phyloP scores from a whole-genome alignment of 441 rosid genomes.

The Populus hybrid region DNA sequence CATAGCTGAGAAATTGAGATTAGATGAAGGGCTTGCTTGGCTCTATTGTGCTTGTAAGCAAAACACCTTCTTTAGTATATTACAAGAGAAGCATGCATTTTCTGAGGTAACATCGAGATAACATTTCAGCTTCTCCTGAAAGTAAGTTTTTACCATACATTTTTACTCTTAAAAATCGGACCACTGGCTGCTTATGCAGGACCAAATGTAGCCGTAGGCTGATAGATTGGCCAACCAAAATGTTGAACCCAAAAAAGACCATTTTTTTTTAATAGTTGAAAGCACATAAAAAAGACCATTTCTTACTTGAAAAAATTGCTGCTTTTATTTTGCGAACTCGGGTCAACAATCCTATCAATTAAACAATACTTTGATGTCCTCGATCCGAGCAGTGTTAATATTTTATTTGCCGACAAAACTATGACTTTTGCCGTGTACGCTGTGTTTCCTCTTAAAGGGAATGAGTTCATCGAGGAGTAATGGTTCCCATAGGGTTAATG shows the following conservation, averaged over 20 bases:
- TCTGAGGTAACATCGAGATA: too few relatives aligned
- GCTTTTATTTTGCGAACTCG: background rate
- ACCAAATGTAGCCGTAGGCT: background rate
- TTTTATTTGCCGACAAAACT: background rate
- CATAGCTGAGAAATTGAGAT: too few relatives aligned
- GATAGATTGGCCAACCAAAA: background rate
- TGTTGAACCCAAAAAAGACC: background rate
- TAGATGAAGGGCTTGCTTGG: too few relatives aligned
- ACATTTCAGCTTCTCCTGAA: too few relatives aligned
- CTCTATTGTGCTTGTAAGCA: too few relatives aligned
- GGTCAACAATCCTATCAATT: background rate
- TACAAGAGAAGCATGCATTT: too few relatives aligned
- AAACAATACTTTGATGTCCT: background rate
- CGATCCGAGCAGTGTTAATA: background rate
- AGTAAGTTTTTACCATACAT: too few relatives aligned
- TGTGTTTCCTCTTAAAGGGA: conserved; percentile 17
- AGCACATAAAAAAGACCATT: too few relatives aligned
- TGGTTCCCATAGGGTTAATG: conserved; percentile 20
- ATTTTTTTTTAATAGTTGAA: too few relatives aligned
- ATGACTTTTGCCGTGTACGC: conserved; percentile 26
- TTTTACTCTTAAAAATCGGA: too few relatives aligned
- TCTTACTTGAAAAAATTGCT: background rate
- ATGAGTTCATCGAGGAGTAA: conserved; percentile 4
- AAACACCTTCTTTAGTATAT: too few relatives aligned
- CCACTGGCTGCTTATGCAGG: background rate